These are phyloP conservation scores for Cyclostephanos tholiformis DNA, from an alignment of 108 stramenopile genomes.

Conservation along the genomic window DNA sequence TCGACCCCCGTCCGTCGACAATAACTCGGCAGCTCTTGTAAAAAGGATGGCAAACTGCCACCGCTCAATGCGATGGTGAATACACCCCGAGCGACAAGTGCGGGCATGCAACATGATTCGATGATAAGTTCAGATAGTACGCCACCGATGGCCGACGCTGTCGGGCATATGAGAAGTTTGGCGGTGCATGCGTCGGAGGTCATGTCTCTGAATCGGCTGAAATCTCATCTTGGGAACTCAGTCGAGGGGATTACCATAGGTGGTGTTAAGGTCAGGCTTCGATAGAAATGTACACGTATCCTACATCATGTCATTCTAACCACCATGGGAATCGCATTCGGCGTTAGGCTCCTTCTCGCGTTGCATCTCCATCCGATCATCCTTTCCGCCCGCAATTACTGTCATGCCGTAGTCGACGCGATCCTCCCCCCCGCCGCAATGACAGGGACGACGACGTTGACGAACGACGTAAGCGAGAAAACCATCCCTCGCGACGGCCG, in stretches of 20 bases:
- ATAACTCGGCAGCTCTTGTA: slow-evolving; percentile 45
- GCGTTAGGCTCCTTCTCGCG: no score
- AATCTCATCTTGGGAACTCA: no score
- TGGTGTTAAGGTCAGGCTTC: no score
- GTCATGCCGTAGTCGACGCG: no score
- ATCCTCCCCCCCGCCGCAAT: not conserved
- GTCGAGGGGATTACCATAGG: no score
- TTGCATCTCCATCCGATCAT: no score
- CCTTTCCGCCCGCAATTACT: no score
- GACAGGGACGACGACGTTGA: not conserved
- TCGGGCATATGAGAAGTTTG: slow-evolving; percentile 23
- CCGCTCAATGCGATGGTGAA: slow-evolving; percentile 92
- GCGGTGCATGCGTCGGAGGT: slow-evolving; percentile 15
- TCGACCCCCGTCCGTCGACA: slow-evolving; percentile 50
- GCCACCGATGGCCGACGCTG: slow-evolving; percentile 17
- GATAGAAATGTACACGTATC: no score
- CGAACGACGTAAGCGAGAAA: not conserved
- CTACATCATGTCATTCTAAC: no score
- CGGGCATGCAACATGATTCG: slow-evolving; percentile 33
- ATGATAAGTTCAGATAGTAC: slow-evolving; percentile 30
- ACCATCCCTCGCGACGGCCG: slow-evolving; percentile 1
- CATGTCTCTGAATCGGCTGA: no score
- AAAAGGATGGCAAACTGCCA: slow-evolving; percentile 86
- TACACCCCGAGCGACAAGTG: slow-evolving; percentile 35
- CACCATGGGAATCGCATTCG: no score